A percentile compares a stretch with the other conserved stretches of the same genome.
Evolutionary conservation across 2,329 filamentous ascomycete species (phyloP).

Genomic region (Stenocarpella maydis): DNA sequence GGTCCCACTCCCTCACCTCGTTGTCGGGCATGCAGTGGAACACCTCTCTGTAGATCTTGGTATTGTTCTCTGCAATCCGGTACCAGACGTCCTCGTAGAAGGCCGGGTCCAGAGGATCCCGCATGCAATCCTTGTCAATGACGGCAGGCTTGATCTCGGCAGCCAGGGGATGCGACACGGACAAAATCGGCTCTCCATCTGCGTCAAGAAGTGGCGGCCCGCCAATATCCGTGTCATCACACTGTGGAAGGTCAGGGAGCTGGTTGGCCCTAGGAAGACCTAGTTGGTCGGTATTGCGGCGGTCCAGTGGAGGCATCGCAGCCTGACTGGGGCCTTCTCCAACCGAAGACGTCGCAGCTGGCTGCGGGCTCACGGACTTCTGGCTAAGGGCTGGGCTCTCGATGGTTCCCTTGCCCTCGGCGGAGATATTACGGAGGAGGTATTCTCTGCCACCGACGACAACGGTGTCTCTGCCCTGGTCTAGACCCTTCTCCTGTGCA

Average conservation of each 20-base stretch:
- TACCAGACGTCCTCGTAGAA: slow-evolving; percentile 94
- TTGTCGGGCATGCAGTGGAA: slow-evolving; percentile 98
- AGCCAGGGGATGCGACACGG: slow-evolving; percentile 60
- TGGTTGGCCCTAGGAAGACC: slow-evolving; percentile 75
- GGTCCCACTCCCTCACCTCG: slow-evolving; percentile 90
- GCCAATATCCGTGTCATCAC: slow-evolving; percentile 84
- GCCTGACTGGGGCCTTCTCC: slow-evolving; percentile 55
- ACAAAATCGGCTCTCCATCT: slow-evolving; percentile 55
- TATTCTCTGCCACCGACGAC: slow-evolving; percentile 76
- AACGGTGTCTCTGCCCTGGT: slow-evolving; percentile 74
- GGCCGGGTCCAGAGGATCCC: slow-evolving; percentile 80
- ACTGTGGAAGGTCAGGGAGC: slow-evolving; percentile 72
- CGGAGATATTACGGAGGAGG: slow-evolving; percentile 68
- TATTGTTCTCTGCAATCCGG: slow-evolving; percentile 90
- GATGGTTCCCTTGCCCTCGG: slow-evolving; percentile 70
- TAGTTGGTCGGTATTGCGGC: slow-evolving; percentile 71
- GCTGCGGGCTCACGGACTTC: slow-evolving; percentile 30
- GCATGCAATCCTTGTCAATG: slow-evolving; percentile 92
- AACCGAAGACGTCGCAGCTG: slow-evolving; percentile 44
- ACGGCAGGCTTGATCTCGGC: slow-evolving; percentile 76
- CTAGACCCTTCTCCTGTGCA: slow-evolving; percentile 67
- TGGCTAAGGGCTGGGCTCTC: slow-evolving; percentile 50
- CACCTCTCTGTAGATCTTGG: slow-evolving; percentile 89
- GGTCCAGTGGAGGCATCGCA: slow-evolving; percentile 58
- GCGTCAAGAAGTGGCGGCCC: slow-evolving; percentile 71